Evolutionary conservation across 129 eudicot species (phyloP).

Genomic region (Chrysanthemum seticuspe): DNA sequence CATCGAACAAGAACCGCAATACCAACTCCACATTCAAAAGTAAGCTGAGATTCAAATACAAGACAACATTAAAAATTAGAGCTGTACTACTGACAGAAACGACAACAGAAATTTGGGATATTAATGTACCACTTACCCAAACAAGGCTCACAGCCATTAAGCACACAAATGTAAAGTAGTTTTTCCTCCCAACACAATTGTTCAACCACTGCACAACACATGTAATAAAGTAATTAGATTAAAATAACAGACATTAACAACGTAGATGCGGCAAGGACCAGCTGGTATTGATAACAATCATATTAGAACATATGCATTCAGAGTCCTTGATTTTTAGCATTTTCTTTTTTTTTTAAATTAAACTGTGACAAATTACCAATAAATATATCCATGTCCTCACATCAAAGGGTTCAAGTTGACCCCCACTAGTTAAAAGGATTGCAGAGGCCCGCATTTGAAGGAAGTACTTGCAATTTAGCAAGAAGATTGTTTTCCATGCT

Average conservation of each 20-base stretch:
- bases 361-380: no score
- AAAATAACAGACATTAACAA: not conserved
- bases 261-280: no score
- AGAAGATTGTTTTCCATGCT: no score
- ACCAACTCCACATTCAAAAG: conserved; percentile 75
- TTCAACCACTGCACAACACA: conserved; percentile 78
- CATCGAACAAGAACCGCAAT: conserved; percentile 87
- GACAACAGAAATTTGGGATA: not conserved
- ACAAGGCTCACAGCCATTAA: conserved; percentile 82
- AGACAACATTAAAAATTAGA: not conserved
- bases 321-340: no score
- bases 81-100: not conserved
- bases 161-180: conserved; percentile 71
- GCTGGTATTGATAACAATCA: no score
- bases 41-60: conserved; percentile 48
- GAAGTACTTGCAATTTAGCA: no score
- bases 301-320: no score
- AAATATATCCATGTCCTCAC: no score
- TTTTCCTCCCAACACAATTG: conserved; percentile 88
- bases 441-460: no score
- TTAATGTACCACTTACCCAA: conserved; percentile 54
- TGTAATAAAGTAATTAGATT: conserved; percentile 20
- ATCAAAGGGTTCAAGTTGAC: no score
- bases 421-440: no score
- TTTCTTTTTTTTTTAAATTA: no score